Evolutionary conservation across 2,329 filamentous ascomycete species (phyloP), one percentile per base, ranked within the genome.

Genomic region (Xylariaceae sp.): DNA sequence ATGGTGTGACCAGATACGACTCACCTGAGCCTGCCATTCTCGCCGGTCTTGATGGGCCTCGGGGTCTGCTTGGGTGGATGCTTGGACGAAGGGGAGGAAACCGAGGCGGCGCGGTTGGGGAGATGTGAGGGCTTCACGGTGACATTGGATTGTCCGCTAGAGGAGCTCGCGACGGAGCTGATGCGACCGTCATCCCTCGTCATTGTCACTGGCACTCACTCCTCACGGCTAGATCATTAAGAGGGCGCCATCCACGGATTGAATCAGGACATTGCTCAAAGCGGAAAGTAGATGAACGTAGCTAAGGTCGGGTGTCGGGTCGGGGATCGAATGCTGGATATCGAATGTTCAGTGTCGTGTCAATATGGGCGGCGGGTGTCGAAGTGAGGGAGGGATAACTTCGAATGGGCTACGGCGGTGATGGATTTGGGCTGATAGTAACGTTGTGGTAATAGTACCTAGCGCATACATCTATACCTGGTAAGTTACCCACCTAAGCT

Each of bases 181-280:
- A 83, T 77, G 67, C 81, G 82, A 66, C 73, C 72, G 56, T 85
- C 81, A 69, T 82, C 78, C 66, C 75, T 78, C 67, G 81, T 78
- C 83, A 87, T 87, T 65, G 67, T 79, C 51, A 52, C 50, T 55
- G 48, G 48, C 47, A 50, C 47, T 43, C 48, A 42, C 49, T 50
- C 49, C 55, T 53, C 45, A 39, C 49, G 53, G 48, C 47, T 54
- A 35, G 43, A 44, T 56, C 38, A 55, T 49, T 44, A 49, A 39
- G 49, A 48, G 44, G 50, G 38, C 55, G 56, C 57, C 56, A 58
- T 60, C 44, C 57, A 59, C 39, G 35, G 34, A 38, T 38, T 41
- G 35, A 43, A 26, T 39, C 43, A 52, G 47, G 34, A 47, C 49
- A 54, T 52, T 48, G 39, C 48, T 43, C 33, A 17, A 4, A n/a